Conservation (phyloP, 805 yeast species). For the Sugiyamaella lignohabitans region DNA sequence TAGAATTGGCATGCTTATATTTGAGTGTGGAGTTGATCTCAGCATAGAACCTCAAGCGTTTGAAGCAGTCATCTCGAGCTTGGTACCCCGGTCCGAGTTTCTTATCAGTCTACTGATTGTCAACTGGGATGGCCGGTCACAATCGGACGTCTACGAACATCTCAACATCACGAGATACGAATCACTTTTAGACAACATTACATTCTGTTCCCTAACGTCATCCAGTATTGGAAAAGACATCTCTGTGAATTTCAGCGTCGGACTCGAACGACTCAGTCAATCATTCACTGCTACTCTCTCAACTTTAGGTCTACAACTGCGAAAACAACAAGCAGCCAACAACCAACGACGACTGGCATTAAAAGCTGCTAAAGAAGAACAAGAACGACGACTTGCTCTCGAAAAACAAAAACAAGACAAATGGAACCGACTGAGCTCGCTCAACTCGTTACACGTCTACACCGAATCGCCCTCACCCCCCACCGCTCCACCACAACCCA, state of each 20-base stretch:
- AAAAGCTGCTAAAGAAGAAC: neutral
- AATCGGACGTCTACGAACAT: neutral
- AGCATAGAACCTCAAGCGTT: slow-evolving; percentile 34
- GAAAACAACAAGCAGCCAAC: too few relatives aligned
- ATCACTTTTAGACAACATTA: neutral
- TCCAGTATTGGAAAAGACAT: neutral
- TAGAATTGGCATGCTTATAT: slow-evolving; percentile 39
- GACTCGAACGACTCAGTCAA: neutral
- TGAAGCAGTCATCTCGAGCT: slow-evolving; percentile 32
- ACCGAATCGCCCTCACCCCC: neutral
- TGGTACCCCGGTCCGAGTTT: slow-evolving; percentile 35
- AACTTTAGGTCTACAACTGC: too few relatives aligned
- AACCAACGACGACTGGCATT: neutral
- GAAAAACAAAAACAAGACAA: slow-evolving; percentile 1
- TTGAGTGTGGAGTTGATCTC: slow-evolving; percentile 46
- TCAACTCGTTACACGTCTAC: neutral
- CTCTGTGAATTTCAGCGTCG: neutral
- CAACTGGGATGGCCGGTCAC: neutral
- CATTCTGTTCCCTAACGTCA: neutral
- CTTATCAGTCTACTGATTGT: slow-evolving; percentile 36
- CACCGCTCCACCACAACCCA: neutral
- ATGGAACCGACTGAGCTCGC: neutral
- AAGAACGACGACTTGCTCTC: neutral
- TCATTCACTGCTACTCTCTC: slow-evolving; percentile 2
- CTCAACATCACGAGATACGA: neutral